phyloP scores from a whole-genome alignment of 331 rosid species.

The Pyracantha coccinea region DNA sequence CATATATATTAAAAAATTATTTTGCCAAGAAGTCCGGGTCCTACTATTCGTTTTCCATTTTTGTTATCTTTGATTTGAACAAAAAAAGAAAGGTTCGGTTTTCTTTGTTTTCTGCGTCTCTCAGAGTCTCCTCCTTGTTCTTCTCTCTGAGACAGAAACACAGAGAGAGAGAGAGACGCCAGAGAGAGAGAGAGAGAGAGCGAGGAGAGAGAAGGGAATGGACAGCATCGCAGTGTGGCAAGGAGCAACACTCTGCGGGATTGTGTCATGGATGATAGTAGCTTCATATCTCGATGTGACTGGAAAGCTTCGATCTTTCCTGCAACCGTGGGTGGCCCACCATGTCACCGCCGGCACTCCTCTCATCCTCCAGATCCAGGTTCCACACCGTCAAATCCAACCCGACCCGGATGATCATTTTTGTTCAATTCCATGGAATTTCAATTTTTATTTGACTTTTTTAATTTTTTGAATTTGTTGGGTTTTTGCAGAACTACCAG shows the following conservation, averaged over 20 bases:
- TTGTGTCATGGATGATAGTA: conserved; percentile 46
- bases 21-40: background rate
- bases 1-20: background rate
- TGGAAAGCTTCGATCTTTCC: conserved; percentile 61
- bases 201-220: conserved; percentile 27
- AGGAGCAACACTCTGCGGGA: conserved; percentile 51
- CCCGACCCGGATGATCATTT: conserved; percentile 13
- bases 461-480: background rate
- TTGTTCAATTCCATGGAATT: background rate
- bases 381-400: conserved; percentile 6
- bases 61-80: background rate
- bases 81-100: background rate
- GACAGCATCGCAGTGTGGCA: conserved; percentile 67
- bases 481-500: conserved; percentile 48
- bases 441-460: background rate
- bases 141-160: background rate
- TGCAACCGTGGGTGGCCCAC: conserved; percentile 64
- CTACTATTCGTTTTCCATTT: background rate
- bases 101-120: conserved; percentile 9
- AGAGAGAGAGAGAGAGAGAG: background rate
- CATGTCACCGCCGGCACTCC: conserved; percentile 53
- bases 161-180: background rate
- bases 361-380: conserved; percentile 63
- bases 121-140: background rate
- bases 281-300: conserved; percentile 63